These are phyloP conservation scores for Ustilago loliicola DNA, from an alignment of 1,284 basidiomycete genomes.

Conservation along the genomic window DNA sequence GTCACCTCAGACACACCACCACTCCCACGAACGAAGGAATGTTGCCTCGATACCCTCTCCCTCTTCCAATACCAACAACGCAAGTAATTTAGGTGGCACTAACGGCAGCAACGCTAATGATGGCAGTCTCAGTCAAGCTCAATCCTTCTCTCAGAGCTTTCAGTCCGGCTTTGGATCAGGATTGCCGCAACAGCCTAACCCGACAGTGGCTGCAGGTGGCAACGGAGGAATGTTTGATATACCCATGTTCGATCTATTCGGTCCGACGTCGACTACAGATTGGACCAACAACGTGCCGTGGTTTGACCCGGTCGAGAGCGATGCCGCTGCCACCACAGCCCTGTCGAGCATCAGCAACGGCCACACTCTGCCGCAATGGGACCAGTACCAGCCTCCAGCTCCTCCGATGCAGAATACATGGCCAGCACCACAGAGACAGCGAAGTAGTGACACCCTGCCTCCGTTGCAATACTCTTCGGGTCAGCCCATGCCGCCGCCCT, in stretches of 20 bases:
- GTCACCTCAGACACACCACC: background rate
- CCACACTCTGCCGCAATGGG: slow-evolving; percentile 15
- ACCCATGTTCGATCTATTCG: slow-evolving; percentile 44
- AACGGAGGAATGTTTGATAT: slow-evolving; percentile 52
- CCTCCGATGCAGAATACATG: slow-evolving; percentile 17
- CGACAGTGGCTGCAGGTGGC: slow-evolving; percentile 7
- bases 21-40: background rate
- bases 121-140: slow-evolving; percentile 20
- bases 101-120: background rate
- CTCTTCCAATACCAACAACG: background rate
- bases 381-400: slow-evolving; percentile 1
- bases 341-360: slow-evolving; percentile 25
- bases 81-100: slow-evolving; percentile 4
- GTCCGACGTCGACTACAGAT: slow-evolving; percentile 26
- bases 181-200: slow-evolving; percentile 15
- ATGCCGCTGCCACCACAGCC: background rate
- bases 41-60: background rate
- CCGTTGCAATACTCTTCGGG: slow-evolving; percentile 24
- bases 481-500: slow-evolving; percentile 9
- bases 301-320: slow-evolving; percentile 41
- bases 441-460: slow-evolving; percentile 23
- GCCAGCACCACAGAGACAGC: slow-evolving; percentile 22
- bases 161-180: slow-evolving; percentile 26
- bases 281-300: slow-evolving; percentile 53
- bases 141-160: slow-evolving; percentile 24